Conservation (phyloP, 306 rosid species). For the Myrica gale region DNA sequence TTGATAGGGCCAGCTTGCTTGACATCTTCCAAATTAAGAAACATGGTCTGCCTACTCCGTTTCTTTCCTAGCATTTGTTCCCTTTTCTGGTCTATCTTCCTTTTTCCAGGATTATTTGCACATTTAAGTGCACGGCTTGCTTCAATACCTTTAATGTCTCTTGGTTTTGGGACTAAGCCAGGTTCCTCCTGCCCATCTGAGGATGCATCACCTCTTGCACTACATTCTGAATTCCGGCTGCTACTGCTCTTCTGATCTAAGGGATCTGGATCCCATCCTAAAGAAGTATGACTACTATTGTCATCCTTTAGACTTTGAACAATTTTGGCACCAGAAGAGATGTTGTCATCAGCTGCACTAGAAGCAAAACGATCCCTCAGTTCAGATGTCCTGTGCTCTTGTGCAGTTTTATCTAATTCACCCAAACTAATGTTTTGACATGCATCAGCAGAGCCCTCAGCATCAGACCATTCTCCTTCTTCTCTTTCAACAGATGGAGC, state of each 20-base stretch:
- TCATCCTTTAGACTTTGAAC: slow-evolving; percentile 44
- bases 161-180: slow-evolving; percentile 54
- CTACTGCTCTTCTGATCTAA: slow-evolving; percentile 49
- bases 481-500: slow-evolving; percentile 69
- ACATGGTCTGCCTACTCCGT: slow-evolving; percentile 89
- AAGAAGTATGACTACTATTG: slow-evolving; percentile 42
- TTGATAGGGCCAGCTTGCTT: slow-evolving; percentile 90
- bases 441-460: slow-evolving; percentile 65
- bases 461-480: slow-evolving; percentile 99
- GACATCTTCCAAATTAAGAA: slow-evolving; percentile 94
- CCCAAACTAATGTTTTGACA: slow-evolving; percentile 45
- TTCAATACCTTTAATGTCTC: slow-evolving; percentile 82
- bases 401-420: slow-evolving; percentile 42
- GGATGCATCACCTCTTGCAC: slow-evolving; percentile 54
- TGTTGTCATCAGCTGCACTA: slow-evolving; percentile 40
- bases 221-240: slow-evolving; percentile 54
- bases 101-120: slow-evolving; percentile 81
- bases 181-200: slow-evolving; percentile 63
- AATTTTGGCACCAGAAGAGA: slow-evolving; percentile 39
- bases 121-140: slow-evolving; percentile 70
- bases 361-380: slow-evolving; percentile 40
- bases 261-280: slow-evolving; percentile 47
- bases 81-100: slow-evolving; percentile 76
- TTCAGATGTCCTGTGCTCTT: slow-evolving; percentile 42
- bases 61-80: slow-evolving; percentile 95